A percentile compares a stretch with the other conserved stretches of the same genome.
Evolutionary conservation across 305 asterid genomes (phyloP).

Genomic region (Fraxinus greggii): DNA sequence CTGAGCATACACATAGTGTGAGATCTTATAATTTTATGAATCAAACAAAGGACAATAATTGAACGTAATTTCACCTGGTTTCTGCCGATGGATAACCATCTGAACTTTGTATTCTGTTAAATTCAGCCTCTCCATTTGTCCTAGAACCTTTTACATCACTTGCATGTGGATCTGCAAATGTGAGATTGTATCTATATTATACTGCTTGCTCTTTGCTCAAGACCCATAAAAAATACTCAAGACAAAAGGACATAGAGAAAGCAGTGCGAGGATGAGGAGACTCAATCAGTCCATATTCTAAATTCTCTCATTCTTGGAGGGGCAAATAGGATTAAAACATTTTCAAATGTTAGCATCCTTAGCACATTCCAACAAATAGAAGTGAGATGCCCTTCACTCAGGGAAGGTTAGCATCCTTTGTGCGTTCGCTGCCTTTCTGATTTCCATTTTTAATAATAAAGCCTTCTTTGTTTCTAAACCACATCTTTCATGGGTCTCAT

Average conservation of each 20-base stretch:
- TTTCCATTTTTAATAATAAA: background rate
- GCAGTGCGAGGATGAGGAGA: background rate
- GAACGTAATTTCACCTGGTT: constrained; percentile 43
- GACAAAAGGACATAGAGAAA: background rate
- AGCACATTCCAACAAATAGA: background rate
- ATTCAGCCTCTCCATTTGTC: constrained; percentile 27
- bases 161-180: constrained; percentile 31
- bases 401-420: background rate
- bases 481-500: too few relatives aligned
- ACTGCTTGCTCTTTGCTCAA: background rate
- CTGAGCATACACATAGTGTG: background rate
- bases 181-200: background rate
- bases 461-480: too few relatives aligned
- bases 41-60: background rate
- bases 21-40: background rate
- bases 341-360: background rate
- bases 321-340: background rate
- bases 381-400: background rate
- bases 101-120: constrained; percentile 28
- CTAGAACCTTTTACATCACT: constrained; percentile 33
- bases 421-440: background rate
- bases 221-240: background rate
- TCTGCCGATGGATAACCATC: constrained; percentile 46
- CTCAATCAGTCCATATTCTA: background rate
- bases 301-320: background rate